A percentile compares a stretch with the other conserved stretches of the same genome.
These are phyloP conservation scores for Solanum neorickii DNA, from an alignment of 257 asterid species.

Conservation along the genomic window DNA sequence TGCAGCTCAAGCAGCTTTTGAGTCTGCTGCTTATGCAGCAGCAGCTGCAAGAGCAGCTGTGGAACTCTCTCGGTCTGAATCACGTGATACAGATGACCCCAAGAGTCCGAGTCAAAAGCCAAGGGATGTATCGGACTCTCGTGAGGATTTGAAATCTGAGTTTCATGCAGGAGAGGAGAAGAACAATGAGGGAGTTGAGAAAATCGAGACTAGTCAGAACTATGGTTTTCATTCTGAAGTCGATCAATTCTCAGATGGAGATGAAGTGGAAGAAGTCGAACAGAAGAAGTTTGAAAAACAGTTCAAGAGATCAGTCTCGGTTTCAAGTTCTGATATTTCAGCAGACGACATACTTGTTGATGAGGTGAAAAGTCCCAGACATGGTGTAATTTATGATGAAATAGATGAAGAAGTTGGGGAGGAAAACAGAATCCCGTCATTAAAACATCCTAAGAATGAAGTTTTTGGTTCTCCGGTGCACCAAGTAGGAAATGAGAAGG, in stretches of 20 bases:
- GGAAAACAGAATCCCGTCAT: background rate
- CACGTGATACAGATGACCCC: conserved; percentile 32
- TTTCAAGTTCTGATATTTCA: conserved; percentile 35
- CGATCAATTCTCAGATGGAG: background rate
- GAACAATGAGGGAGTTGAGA: conserved; percentile 8
- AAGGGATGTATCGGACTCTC: background rate
- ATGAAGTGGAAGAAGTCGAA: background rate
- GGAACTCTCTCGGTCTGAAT: conserved; percentile 52
- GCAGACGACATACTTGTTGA: conserved; percentile 12
- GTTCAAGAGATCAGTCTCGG: conserved; percentile 23
- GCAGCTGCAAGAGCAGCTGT: conserved; percentile 88
- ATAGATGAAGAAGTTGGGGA: conserved; percentile 16
- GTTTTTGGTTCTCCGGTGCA: background rate
- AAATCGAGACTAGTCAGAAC: conserved; percentile 9
- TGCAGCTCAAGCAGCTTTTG: conserved; percentile 93
- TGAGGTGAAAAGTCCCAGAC: background rate
- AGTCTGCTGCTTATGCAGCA: conserved; percentile 88
- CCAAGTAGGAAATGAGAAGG: conserved; percentile 5
- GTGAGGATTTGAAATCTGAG: background rate
- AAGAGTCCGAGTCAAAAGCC: conserved; percentile 15
- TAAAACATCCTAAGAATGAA: background rate
- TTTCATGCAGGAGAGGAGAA: background rate
- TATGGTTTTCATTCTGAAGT: conserved; percentile 11
- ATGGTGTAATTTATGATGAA: conserved; percentile 21
- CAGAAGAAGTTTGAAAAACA: conserved; percentile 1